Percentiles rank a stretch among this genome's conserved stretches.
Conservation (phyloP, 257 asterid genomes). For the Gentiana dahurica region DNA sequence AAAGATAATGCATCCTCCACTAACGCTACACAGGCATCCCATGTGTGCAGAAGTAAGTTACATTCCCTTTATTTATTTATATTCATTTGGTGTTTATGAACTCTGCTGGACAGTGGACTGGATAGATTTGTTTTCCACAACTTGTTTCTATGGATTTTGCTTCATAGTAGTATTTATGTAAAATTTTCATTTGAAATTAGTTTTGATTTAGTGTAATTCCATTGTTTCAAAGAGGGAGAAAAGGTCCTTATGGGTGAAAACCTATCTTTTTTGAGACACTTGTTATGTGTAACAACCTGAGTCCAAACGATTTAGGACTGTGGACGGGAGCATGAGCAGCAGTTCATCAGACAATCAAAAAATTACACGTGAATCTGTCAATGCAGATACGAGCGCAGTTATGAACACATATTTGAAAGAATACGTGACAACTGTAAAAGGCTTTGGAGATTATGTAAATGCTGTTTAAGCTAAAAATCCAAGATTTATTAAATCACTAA, state of each 20-base stretch:
- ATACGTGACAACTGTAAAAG: too few relatives aligned
- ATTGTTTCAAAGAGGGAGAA: not conserved
- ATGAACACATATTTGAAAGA: too few relatives aligned
- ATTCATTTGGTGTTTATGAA: not conserved
- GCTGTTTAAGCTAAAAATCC: too few relatives aligned
- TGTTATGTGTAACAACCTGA: too few relatives aligned
- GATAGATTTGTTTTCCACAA: not conserved
- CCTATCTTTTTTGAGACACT: too few relatives aligned
- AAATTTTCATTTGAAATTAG: not conserved
- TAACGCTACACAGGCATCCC: slow-evolving; percentile 67
- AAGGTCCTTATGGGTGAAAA: not conserved
- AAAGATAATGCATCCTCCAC: slow-evolving; percentile 61
- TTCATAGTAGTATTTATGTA: not conserved
- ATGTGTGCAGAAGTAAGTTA: slow-evolving; percentile 68
- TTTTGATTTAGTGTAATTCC: not conserved
- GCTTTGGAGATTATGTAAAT: too few relatives aligned
- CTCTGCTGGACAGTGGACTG: not conserved
- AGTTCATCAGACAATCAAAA: too few relatives aligned
- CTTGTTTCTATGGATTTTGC: not conserved
- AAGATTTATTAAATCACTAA: too few relatives aligned
- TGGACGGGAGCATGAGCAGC: too few relatives aligned
- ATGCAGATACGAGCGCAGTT: too few relatives aligned
- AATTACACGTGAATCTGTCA: too few relatives aligned
- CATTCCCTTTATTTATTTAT: not conserved
- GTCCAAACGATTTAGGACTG: too few relatives aligned